A percentile compares a stretch with the other conserved stretches of the same genome.
Conservation (phyloP, 306 rosid species). For the Glycine soja region DNA sequence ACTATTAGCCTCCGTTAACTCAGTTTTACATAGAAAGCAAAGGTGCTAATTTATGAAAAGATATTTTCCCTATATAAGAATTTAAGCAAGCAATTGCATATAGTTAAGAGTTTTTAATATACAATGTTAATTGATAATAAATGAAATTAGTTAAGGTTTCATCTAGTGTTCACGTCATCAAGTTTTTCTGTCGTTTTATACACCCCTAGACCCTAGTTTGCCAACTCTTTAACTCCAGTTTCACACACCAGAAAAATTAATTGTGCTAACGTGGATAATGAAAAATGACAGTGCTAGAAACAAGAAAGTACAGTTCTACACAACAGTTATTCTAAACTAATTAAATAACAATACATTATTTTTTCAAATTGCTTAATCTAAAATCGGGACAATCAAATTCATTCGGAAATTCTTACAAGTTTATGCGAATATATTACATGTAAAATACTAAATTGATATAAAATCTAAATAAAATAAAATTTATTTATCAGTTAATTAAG, state of each 20-base stretch:
- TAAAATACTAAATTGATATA: too few species aligned
- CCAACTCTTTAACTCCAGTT: background rate
- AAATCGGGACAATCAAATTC: too few species aligned
- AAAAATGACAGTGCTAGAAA: background rate
- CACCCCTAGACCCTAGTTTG: too few species aligned
- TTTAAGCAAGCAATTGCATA: constrained; percentile 21
- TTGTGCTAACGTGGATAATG: background rate
- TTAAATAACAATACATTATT: too few species aligned
- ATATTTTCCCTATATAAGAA: background rate
- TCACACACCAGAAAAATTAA: constrained; percentile 20
- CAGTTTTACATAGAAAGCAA: background rate
- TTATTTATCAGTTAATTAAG: too few species aligned
- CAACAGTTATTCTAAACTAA: background rate
- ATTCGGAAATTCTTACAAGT: too few species aligned
- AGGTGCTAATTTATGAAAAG: background rate
- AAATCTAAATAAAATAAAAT: too few species aligned
- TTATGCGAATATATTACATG: too few species aligned
- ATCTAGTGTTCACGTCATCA: too few species aligned
- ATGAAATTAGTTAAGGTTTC: constrained; percentile 5
- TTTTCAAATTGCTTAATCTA: too few species aligned
- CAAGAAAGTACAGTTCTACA: background rate
- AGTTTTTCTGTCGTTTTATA: too few species aligned
- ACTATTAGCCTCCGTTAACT: background rate
- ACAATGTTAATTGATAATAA: constrained; percentile 9
- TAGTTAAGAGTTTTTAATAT: constrained; percentile 36